A percentile compares a stretch with the other conserved stretches of the same genome.
These are phyloP conservation scores for Geranomyces variabilis DNA, from an alignment of 192 early-diverging fungal genomes.

Conservation along the genomic window DNA sequence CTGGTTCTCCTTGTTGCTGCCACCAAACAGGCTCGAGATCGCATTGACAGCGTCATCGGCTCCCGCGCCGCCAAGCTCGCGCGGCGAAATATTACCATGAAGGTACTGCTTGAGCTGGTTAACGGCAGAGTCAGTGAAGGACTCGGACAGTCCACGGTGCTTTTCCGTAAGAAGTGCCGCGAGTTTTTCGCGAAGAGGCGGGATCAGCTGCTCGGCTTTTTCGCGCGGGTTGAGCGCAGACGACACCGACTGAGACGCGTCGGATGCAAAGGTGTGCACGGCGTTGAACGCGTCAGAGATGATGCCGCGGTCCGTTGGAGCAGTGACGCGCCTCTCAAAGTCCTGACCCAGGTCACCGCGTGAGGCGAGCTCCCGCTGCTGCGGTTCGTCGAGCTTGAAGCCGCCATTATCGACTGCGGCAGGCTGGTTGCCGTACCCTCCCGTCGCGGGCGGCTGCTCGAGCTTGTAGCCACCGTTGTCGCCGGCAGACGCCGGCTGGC, in stretches of 20 bases:
- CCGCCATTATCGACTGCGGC: background rate
- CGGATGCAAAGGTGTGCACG: conserved; percentile 14
- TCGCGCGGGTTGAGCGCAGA: conserved; percentile 25
- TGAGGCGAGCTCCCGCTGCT: conserved; percentile 6
- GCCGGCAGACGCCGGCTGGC: background rate
- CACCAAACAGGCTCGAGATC: conserved; percentile 16
- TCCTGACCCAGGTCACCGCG: background rate
- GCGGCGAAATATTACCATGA: conserved; percentile 27
- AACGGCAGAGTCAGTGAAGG: conserved; percentile 21
- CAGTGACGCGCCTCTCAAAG: background rate
- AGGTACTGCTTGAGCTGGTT: conserved; percentile 23
- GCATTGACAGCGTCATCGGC: conserved; percentile 16
- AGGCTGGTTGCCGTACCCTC: background rate
- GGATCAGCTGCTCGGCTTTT: conserved; percentile 27
- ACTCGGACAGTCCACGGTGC: conserved; percentile 25
- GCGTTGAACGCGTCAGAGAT: conserved; percentile 24
- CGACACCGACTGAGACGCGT: background rate
- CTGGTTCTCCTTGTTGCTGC: conserved; percentile 16
- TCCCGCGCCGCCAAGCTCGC: conserved; percentile 22
- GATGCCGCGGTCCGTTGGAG: conserved; percentile 27
- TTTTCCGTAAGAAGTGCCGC: conserved; percentile 18
- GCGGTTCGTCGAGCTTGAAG: background rate
- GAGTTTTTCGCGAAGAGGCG: conserved; percentile 16
- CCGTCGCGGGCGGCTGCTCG: background rate
- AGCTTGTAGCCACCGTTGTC: background rate